phyloP scores from a whole-genome alignment of 1,284 basidiomycete species.

The Fomitopsis palustris region DNA sequence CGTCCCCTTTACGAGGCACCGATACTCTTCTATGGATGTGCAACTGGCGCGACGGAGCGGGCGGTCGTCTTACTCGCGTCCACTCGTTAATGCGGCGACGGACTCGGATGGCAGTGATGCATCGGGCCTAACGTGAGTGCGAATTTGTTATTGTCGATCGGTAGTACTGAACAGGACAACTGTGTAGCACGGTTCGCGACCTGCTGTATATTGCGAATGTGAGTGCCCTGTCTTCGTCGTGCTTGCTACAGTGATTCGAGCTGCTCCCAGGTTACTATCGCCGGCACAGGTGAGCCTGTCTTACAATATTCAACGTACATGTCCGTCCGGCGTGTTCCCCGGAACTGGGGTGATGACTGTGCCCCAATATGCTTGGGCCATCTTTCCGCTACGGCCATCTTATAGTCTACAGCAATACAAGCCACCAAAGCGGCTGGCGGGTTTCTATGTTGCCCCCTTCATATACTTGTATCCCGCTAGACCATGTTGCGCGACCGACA shows the following conservation, averaged over 20 bases:
- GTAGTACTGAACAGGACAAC: background rate
- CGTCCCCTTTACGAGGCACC: constrained; percentile 27
- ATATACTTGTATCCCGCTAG: no score
- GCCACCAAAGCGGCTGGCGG: no score
- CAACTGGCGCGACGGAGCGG: constrained; percentile 21
- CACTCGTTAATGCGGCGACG: constrained; percentile 21
- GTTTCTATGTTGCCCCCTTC: no score
- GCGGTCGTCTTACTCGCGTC: constrained; percentile 15
- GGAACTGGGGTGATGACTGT: no score
- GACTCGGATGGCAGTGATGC: constrained; percentile 19
- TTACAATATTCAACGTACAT: no score
- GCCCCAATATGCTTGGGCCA: no score
- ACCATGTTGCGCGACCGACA: background rate
- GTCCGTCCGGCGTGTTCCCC: no score
- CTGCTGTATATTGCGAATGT: constrained; percentile 75
- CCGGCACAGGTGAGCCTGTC: constrained; percentile 46
- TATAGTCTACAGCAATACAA: no score
- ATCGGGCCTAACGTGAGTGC: constrained; percentile 29
- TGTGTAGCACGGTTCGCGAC: constrained; percentile 60
- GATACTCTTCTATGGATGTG: constrained; percentile 7
- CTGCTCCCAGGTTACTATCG: constrained; percentile 55
- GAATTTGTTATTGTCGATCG: background rate
- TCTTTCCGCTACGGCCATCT: no score
- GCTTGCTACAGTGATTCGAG: constrained; percentile 3
- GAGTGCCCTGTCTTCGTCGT: constrained; percentile 25